Evolutionary conservation across 192 early-diverging fungal species (phyloP).

Genomic region (Backusella circina): DNA sequence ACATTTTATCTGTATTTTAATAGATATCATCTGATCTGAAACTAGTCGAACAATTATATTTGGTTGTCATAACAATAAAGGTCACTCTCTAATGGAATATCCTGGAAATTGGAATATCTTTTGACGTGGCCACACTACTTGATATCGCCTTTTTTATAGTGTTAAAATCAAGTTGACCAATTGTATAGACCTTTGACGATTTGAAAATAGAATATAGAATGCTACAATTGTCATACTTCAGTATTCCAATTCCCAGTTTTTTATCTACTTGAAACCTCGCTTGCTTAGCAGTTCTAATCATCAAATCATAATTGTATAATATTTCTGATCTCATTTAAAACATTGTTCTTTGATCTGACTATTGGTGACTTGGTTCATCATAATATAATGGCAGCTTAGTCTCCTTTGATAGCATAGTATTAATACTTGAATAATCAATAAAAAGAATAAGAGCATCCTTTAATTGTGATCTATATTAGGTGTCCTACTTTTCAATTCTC

Average conservation of each 20-base stretch:
- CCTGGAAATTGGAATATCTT: not conserved
- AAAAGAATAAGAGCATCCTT: not conserved
- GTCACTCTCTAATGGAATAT: not conserved
- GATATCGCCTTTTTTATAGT: too few relatives aligned
- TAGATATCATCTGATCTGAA: not conserved
- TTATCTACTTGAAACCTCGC: not conserved
- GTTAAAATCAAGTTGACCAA: not conserved
- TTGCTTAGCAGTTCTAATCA: not conserved
- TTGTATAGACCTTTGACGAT: not conserved
- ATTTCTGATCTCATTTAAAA: too few relatives aligned
- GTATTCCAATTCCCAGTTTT: not conserved
- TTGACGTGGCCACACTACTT: too few relatives aligned
- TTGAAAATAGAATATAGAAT: not conserved
- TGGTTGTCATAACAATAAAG: not conserved
- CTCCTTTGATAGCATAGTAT: not conserved
- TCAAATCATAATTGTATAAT: not conserved
- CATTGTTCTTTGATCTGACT: too few relatives aligned
- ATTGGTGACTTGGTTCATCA: too few relatives aligned
- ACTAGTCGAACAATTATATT: not conserved
- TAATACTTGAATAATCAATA: not conserved
- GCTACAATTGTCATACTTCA: not conserved
- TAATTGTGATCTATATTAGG: not conserved
- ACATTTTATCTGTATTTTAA: not conserved
- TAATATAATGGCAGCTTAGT: not conserved
- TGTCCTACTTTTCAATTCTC: not conserved